Base-by-base conservation (phyloP, 768 basidiomycete species). In the Stropharia rugosoannulata region DNA sequence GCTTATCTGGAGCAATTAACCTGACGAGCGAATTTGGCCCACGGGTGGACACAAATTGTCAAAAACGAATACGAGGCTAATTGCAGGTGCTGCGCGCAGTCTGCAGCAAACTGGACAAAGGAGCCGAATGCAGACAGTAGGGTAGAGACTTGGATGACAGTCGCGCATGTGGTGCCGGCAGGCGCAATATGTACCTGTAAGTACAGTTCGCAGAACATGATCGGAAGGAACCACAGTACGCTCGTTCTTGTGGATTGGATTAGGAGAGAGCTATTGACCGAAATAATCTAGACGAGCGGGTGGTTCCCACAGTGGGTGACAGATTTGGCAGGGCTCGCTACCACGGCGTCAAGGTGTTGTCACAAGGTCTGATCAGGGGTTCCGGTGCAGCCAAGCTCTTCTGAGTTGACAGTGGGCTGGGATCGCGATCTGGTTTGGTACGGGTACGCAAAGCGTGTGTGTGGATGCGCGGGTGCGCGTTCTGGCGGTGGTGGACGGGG, bases 341-440 rank as follows among this genome's bases (percentile, higher is more conserved):
- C 56, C 59, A 62, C 68, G 63, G 60, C 59, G 61, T 63, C 60
- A 66, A 67, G 60, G 58, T 52, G 61, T 63, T 57, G 69, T 68
- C 71, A 71, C 68, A 66, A 66, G 71, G 62, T 59, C 43, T 65
- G 64, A 69, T 69, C 68, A 73, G 70, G 71, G 70, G 67, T 65
- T 56, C 58, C 50, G 58, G 49, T 60, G 58, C 55, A 57, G 54
- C 59, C 61, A 62, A 64, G 64, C 68, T 67, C 66, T 29, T 55
- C 53, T 15, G n/a, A n/a, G n/a, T n/a, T n/a, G n/a, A n/a, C n/a
- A n/a, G n/a, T n/a, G n/a, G n/a, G n/a, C n/a, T n/a, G 37, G 25
- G 27, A 51, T 50, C 37, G 13, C 12, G 38, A 52, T 18, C 37
- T 44, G 51, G 16, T 29, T 50, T 36, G 49, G 37, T 39, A 13